phyloP scores from a whole-genome alignment of 2,329 filamentous ascomycete species.

The Aspergillus tamarii region DNA sequence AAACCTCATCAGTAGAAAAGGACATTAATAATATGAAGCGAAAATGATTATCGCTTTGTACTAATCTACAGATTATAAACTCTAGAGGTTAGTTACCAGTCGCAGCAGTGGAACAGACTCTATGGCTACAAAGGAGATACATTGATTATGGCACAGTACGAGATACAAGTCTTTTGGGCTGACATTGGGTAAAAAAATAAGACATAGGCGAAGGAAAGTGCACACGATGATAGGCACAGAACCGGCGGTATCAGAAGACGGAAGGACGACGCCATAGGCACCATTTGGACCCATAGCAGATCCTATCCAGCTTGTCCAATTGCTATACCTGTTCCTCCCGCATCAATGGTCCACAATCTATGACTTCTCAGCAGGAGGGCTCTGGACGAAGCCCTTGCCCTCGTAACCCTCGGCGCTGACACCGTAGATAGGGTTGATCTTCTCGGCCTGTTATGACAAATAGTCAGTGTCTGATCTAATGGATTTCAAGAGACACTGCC shows the following conservation, averaged over 20 bases:
- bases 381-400: conserved; percentile 79
- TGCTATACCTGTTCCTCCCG: conserved; percentile 30
- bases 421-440: conserved; percentile 84
- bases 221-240: conserved; percentile 19
- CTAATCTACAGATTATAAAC: neutral
- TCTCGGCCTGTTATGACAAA: conserved; percentile 66
- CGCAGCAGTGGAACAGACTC: conserved; percentile 28
- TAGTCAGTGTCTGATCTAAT: conserved; percentile 25
- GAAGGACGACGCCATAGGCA: conserved; percentile 12
- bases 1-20: neutral
- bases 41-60: neutral
- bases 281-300: conserved; percentile 7
- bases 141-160: conserved; percentile 50
- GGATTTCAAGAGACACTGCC: conserved; percentile 1
- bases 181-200: conserved; percentile 33
- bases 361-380: conserved; percentile 47
- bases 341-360: conserved; percentile 28
- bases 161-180: conserved; percentile 42
- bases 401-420: conserved; percentile 76
- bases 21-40: neutral
- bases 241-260: conserved; percentile 20
- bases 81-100: neutral
- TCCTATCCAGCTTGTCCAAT: conserved; percentile 22
- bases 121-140: conserved; percentile 48
- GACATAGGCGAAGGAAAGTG: conserved; percentile 28